A percentile compares a stretch with the other conserved stretches of the same genome.
Conservation (phyloP, 75 land plant species). For the Pinus taeda region DNA sequence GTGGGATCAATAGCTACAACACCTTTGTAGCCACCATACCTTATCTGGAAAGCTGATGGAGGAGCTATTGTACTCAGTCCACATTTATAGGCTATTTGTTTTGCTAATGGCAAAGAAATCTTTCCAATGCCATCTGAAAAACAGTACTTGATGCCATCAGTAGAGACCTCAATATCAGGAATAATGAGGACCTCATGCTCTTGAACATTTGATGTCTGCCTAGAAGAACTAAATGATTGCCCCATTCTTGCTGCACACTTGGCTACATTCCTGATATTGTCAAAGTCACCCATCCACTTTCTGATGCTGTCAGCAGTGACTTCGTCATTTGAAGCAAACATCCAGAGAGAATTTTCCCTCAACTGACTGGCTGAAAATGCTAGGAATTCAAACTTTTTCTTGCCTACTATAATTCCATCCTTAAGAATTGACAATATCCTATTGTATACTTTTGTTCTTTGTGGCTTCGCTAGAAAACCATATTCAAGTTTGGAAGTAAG, state of each 20-base stretch:
- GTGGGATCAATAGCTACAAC: constrained; percentile 83
- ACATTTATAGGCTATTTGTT: constrained; percentile 62
- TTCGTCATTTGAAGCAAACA: constrained; percentile 77
- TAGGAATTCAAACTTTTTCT: constrained; percentile 71
- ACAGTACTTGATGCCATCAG: constrained; percentile 59
- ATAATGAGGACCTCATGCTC: constrained; percentile 52
- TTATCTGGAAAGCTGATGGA: constrained; percentile 93
- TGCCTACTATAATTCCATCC: constrained; percentile 60
- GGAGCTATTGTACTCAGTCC: constrained; percentile 29
- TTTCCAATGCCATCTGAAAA: constrained; percentile 99
- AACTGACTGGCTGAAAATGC: constrained; percentile 95
- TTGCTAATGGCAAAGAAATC: constrained; percentile 66
- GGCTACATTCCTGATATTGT: constrained; percentile 61
- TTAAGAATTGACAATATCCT: constrained; percentile 53
- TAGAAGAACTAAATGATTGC: constrained; percentile 82
- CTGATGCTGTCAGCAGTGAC: constrained; percentile 61
- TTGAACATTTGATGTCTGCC: constrained; percentile 40
- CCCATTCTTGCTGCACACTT: constrained; percentile 97
- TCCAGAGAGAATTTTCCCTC: constrained; percentile 77
- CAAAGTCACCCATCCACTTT: constrained; percentile 89
- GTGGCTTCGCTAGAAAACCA: constrained; percentile 33
- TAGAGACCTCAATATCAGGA: constrained; percentile 52
- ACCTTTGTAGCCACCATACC: constrained; percentile 94
- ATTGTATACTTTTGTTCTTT: constrained; percentile 46
- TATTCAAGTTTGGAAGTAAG: constrained; percentile 27